Percentiles rank a stretch among this genome's conserved stretches.
phyloP scores from a whole-genome alignment of 306 rosid species.

The Mimosa bimucronata region DNA sequence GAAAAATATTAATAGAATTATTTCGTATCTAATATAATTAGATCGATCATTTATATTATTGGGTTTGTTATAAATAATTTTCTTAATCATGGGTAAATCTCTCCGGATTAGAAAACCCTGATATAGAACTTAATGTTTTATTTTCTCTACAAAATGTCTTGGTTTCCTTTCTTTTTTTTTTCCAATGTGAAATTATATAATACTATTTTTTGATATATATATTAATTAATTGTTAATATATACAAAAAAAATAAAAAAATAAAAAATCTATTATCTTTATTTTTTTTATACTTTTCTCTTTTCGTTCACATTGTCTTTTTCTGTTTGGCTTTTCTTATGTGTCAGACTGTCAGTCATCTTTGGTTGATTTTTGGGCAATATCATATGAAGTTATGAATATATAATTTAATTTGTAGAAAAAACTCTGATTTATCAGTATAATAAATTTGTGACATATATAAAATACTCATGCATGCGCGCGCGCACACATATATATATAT shows the following conservation, averaged over 20 bases:
- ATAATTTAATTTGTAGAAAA: too few species aligned
- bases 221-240: neutral
- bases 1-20: neutral
- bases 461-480: neutral
- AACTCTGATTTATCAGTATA: too few species aligned
- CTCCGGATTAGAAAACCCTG: neutral
- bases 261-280: neutral
- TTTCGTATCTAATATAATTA: neutral
- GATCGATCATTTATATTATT: too few species aligned
- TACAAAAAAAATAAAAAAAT: neutral
- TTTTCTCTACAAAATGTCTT: neutral
- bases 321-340: neutral
- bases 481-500: too few species aligned
- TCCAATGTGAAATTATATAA: neutral
- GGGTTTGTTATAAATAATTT: neutral
- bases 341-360: neutral
- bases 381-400: too few species aligned
- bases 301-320: neutral
- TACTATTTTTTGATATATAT: neutral
- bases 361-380: neutral
- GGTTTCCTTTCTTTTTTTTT: neutral
- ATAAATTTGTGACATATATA: too few species aligned
- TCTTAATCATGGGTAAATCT: neutral
- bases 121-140: too few species aligned
- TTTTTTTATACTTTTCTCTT: neutral